These are phyloP conservation scores for Pythium brachiatum DNA, from an alignment of 352 stramenopile species.

Conservation along the genomic window DNA sequence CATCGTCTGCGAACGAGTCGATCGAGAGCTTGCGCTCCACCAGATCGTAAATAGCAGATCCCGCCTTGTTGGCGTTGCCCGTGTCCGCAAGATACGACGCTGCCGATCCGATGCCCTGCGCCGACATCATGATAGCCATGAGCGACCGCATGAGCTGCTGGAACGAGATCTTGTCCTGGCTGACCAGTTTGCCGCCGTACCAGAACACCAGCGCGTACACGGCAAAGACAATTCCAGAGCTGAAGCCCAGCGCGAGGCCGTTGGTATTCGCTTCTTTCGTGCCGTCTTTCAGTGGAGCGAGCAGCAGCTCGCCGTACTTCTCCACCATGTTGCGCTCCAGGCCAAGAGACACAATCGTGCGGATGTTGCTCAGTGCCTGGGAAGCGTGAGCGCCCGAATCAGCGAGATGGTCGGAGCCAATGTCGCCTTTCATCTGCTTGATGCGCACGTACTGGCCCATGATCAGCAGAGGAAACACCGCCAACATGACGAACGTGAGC, in stretches of 20 bases:
- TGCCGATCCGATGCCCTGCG: slow-evolving; percentile 17
- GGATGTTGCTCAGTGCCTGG: slow-evolving; percentile 30
- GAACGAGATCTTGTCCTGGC: slow-evolving; percentile 27
- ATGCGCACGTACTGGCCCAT: slow-evolving; percentile 17
- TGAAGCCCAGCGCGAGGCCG: slow-evolving; percentile 50
- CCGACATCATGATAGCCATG: slow-evolving; percentile 37
- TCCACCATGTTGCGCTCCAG: slow-evolving; percentile 13
- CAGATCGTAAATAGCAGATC: neutral
- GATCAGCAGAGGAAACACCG: slow-evolving; percentile 44
- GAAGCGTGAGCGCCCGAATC: slow-evolving; percentile 30
- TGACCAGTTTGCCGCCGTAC: slow-evolving; percentile 37
- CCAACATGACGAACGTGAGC: slow-evolving; percentile 43
- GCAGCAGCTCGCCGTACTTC: slow-evolving; percentile 20
- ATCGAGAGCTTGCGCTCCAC: slow-evolving; percentile 20
- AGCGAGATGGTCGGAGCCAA: slow-evolving; percentile 7
- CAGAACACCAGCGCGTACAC: slow-evolving; percentile 45
- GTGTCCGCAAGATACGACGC: slow-evolving; percentile 10
- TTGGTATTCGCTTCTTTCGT: slow-evolving; percentile 28
- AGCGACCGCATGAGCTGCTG: slow-evolving; percentile 31
- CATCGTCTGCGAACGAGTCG: slow-evolving; percentile 32
- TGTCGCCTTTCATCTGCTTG: slow-evolving; percentile 10
- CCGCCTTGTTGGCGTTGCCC: neutral
- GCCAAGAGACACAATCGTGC: slow-evolving; percentile 30
- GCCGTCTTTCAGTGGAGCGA: slow-evolving; percentile 27
- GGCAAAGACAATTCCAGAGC: slow-evolving; percentile 36